phyloP scores from a whole-genome alignment of 208 protist species.

The Trypanosoma boissoni region DNA sequence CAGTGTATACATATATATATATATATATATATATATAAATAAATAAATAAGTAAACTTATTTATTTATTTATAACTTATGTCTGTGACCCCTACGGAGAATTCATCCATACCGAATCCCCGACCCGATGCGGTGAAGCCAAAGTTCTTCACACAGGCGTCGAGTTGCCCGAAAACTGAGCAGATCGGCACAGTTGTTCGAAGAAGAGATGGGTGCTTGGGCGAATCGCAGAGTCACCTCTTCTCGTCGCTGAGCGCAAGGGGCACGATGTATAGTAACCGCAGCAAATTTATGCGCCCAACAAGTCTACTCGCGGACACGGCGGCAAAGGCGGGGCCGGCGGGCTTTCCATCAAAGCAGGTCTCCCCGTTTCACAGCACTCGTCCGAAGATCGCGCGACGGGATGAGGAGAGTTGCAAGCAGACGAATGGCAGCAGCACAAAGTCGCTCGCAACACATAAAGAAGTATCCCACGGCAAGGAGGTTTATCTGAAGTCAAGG shows the following conservation, averaged over 20 bases:
- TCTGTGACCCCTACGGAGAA: background rate
- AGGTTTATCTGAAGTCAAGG: background rate
- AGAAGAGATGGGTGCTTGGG: too few species aligned
- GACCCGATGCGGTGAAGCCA: too few species aligned
- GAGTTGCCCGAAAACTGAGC: too few species aligned
- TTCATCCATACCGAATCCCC: too few species aligned
- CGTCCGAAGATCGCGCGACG: constrained; percentile 12
- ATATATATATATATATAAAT: constrained; percentile 1
- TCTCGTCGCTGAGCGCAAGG: too few species aligned
- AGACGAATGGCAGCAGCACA: constrained; percentile 13
- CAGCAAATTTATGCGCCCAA: too few species aligned
- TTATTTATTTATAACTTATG: background rate
- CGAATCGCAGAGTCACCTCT: too few species aligned
- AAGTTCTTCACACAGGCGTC: too few species aligned
- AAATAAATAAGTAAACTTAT: background rate
- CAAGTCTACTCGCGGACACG: too few species aligned
- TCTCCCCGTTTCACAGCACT: background rate
- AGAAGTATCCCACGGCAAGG: constrained; percentile 10
- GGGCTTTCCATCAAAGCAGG: background rate
- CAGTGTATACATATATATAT: background rate
- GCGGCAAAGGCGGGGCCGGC: too few species aligned
- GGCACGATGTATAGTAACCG: too few species aligned
- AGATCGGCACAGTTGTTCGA: too few species aligned
- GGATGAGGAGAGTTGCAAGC: constrained; percentile 11
- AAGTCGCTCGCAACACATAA: constrained; percentile 6